phyloP scores from a whole-genome alignment of 176 grass and related monocot genomes.

The Eremochloa ophiuroides region DNA sequence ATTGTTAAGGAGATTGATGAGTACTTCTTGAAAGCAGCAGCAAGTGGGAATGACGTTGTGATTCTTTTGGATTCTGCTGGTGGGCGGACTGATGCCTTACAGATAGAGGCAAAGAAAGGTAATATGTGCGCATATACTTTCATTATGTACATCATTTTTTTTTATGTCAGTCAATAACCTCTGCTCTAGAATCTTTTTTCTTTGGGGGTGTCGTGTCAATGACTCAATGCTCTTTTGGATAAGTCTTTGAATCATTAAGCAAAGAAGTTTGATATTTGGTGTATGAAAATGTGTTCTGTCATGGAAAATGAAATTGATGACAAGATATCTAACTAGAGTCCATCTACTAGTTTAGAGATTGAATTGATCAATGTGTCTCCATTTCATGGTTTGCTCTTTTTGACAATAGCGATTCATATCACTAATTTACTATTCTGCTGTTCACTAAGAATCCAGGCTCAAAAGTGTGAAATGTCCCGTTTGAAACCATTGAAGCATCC shows the following conservation, averaged over 20 bases:
- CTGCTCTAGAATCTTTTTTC: not conserved
- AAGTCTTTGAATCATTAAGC: not conserved
- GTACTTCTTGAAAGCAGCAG: constrained; percentile 92
- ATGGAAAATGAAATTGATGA: not conserved
- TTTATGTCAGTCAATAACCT: not conserved
- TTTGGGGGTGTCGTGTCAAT: not conserved
- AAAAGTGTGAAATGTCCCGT: not conserved
- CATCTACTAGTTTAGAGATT: not conserved
- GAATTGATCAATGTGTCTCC: not conserved
- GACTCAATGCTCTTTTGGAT: not conserved
- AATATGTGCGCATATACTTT: constrained; percentile 9
- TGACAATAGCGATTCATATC: not conserved
- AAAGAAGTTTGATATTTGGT: not conserved
- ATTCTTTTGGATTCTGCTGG: constrained; percentile 69
- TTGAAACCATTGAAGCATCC: not conserved
- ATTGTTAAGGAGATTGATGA: constrained; percentile 91
- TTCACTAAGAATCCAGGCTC: not conserved
- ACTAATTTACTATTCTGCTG: not conserved
- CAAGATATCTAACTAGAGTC: not conserved
- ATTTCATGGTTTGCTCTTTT: not conserved
- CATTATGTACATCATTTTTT: constrained; percentile 16
- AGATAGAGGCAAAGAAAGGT: constrained; percentile 71
- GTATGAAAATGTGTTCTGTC: not conserved
- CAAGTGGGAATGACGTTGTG: constrained; percentile 71
- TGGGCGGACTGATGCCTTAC: constrained; percentile 37